A percentile compares a stretch with the other conserved stretches of the same genome.
phyloP scores from a whole-genome alignment of 352 stramenopile species.

The Blastocystis sp. region DNA sequence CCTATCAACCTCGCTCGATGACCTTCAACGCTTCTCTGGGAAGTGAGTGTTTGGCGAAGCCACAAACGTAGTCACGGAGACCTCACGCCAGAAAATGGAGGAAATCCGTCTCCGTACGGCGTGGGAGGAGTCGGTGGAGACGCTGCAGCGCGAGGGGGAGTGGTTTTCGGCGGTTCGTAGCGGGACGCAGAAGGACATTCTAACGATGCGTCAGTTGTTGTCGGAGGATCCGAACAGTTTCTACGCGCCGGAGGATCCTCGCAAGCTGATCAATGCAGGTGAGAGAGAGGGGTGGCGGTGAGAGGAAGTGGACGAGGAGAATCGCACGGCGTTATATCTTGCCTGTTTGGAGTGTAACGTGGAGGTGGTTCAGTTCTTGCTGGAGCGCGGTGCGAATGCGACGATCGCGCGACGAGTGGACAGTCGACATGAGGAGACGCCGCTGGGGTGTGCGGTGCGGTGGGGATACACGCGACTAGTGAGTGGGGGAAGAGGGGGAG shows the following conservation, averaged over 20 bases:
- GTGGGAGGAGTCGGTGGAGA: conserved; percentile 9
- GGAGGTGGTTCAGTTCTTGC: not conserved
- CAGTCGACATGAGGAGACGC: not conserved
- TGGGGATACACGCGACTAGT: conserved; percentile 28
- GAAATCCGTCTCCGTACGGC: not conserved
- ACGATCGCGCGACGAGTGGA: not conserved
- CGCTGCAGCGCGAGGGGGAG: not conserved
- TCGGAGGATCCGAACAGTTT: conserved; percentile 6
- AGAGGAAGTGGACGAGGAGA: not conserved
- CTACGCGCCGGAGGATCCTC: not conserved
- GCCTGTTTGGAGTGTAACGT: conserved; percentile 25
- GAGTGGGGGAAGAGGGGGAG: not conserved
- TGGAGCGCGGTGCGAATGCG: not conserved
- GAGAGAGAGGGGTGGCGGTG: not conserved
- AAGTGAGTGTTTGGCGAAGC: not conserved
- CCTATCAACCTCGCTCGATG: not conserved
- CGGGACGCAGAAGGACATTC: not conserved
- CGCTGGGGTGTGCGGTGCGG: conserved; percentile 22
- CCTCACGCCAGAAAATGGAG: not conserved
- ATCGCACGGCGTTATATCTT: conserved; percentile 22
- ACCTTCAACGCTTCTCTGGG: conserved; percentile 21
- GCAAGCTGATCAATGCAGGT: conserved; percentile 41
- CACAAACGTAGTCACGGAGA: not conserved
- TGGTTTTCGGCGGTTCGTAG: conserved; percentile 10
- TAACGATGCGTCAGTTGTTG: not conserved